Conservation (phyloP, 305 asterid species). For the Solanum chacoense region DNA sequence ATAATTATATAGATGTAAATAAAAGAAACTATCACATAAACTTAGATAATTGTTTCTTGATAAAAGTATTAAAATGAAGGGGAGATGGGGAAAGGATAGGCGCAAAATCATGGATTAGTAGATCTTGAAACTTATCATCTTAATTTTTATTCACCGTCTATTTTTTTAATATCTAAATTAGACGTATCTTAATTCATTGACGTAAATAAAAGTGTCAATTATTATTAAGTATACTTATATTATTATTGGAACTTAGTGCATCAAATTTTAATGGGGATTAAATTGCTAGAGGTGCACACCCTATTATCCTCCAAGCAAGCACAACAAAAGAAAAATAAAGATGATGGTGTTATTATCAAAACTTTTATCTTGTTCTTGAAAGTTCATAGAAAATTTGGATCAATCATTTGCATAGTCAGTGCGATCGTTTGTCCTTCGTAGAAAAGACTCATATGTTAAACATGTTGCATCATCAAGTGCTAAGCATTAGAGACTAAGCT, state of each 20-base stretch:
- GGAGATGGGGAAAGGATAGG: background rate
- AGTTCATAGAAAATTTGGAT: background rate
- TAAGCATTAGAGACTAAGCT: background rate
- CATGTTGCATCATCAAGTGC: background rate
- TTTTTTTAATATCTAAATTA: too few species aligned
- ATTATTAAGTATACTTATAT: too few species aligned
- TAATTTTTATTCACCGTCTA: background rate
- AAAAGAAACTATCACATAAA: background rate
- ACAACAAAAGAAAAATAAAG: background rate
- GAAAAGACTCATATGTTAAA: background rate
- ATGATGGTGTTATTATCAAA: too few species aligned
- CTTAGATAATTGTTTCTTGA: background rate
- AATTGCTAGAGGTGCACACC: too few species aligned
- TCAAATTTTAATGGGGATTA: background rate
- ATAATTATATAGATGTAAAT: background rate
- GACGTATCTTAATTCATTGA: too few species aligned
- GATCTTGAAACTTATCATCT: background rate
- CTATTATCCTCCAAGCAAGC: background rate
- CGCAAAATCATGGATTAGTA: background rate
- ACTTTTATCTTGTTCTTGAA: background rate
- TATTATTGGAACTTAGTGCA: background rate
- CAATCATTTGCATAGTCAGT: background rate
- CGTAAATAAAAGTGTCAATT: background rate
- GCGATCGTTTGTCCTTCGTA: rapidly evolving
- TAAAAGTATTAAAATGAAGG: background rate